Base-by-base conservation (phyloP, 805 yeast species). In the Nakazawaea molendinolei region DNA sequence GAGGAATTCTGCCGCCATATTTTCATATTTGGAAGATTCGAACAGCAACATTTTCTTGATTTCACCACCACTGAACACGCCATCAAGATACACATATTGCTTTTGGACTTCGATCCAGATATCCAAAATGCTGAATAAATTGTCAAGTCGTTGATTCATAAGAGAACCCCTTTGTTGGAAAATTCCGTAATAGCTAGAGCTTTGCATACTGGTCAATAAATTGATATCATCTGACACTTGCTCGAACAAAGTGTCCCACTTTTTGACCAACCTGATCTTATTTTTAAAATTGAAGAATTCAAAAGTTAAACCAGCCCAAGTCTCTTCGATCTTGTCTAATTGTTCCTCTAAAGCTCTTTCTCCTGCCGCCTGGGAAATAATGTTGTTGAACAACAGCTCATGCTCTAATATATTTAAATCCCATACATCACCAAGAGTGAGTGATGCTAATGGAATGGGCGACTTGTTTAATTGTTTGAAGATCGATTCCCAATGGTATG, bases 41-140 rank as follows among this genome's bases (percentile, higher is more conserved):
- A 72, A 49, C 0, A 94, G 92, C 8, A 89, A 60, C 2, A 85
- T 54, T n/a, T 58, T 63, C 39, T 67, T 63, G 14, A 87, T 69
- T 25, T 80, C 86, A 28, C 69, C 72, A 1, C 66, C 60, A 4
- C 74, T 78, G 49, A 90, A 81, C 0, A 86, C 75, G 2, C 95
- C 95, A 44, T 76, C 79, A 16, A 89, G 62, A 51, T 90, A 86
- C 1, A 85, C 73, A 95, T 95, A 89, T 48, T 80, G 85, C n/a
- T 80, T 63, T 54, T 90, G 97, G 2, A 78, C 83, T 23, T 86
- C 95, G 19, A 82, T 68, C 95, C 95, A 87, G 0, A 56, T 49
- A 43, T 78, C 85, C 23, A 84, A 61, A 2, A 84, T 50, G 1
- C 61, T 58, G 28, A 66, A 67, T 1, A 86, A 46, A 1, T 51